These are phyloP conservation scores for Aspergillus sp. DNA, from an alignment of 2,329 filamentous ascomycete species.

Conservation along the genomic window DNA sequence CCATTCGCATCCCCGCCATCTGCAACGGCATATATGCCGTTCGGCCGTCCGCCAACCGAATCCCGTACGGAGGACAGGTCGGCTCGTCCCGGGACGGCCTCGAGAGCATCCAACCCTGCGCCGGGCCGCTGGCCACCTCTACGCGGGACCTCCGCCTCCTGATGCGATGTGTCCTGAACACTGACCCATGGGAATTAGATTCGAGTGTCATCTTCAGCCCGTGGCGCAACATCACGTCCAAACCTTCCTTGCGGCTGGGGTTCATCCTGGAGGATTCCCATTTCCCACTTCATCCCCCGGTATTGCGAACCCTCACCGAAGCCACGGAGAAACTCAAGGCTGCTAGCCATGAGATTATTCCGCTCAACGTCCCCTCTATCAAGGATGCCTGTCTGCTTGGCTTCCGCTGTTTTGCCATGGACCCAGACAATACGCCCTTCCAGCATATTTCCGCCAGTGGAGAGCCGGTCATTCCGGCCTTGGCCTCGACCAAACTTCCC, in stretches of 20 bases:
- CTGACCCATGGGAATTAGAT: conserved; percentile 40
- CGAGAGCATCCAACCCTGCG: conserved; percentile 9
- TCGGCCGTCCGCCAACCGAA: conserved; percentile 23
- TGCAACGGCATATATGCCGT: conserved; percentile 29
- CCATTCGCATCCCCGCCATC: conserved; percentile 28
- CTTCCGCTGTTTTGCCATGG: conserved; percentile 31
- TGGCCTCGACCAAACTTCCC: conserved; percentile 17
- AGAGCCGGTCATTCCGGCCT: conserved; percentile 37
- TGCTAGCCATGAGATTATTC: conserved; percentile 39
- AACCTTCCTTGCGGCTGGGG: conserved; percentile 37
- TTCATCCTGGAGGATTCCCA: conserved; percentile 39
- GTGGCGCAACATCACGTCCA: conserved; percentile 31
- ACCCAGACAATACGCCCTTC: conserved; percentile 9
- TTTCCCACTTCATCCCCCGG: conserved; percentile 44
- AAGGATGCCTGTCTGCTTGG: conserved; percentile 26
- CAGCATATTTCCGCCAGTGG: conserved; percentile 29
- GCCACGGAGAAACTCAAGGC: conserved; percentile 31
- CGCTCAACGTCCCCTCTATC: conserved; percentile 16
- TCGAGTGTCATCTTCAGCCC: conserved; percentile 33
- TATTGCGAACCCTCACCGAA: conserved; percentile 36
- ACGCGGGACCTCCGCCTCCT: conserved; percentile 15
- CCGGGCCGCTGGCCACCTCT: conserved; percentile 14
- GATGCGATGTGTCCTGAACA: conserved; percentile 33
- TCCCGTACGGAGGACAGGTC: conserved; percentile 21
- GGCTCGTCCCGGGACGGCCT: conserved; percentile 11